Evolutionary conservation across 2,329 filamentous ascomycete genomes (phyloP), one percentile per base, ranked within the genome.

Genomic region (Cordyceps fumosorosea): DNA sequence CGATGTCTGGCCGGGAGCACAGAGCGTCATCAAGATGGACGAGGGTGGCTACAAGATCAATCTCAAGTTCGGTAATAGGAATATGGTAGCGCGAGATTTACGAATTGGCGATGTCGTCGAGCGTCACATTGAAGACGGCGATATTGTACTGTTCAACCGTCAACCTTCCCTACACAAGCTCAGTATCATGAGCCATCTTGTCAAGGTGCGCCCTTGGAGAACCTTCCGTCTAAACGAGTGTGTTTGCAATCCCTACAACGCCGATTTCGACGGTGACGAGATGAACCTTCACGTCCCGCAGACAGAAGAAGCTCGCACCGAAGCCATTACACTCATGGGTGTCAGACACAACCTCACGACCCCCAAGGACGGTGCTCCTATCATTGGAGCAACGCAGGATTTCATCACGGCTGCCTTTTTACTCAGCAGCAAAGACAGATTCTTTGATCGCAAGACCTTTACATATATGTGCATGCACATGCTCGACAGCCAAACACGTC

Each of bases 271-370:
- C 70, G 95, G 95, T 64, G 95, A 99, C 69, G 95, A 99, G 75
- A 99, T 99, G 95, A 99, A 99, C 69, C 77, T 99, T 54, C 95
- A 99, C 76, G 93, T 99, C 18, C 95, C 95, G 2, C 95, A 99
- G 73, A 98, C 95, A 0, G 95, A 99, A 77, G 95, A 99, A 75
- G 93, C 95, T 12, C 85, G 95, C 62, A 91, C 93, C 2, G 95
- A 99, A 75, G 95, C 95, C 0, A 96, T 96, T 69, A 92, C 93
- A 67, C 79, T 99, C 54, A 99, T 99, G 95, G 95, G 95, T 48
- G 93, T 99, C 62, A 96, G 97, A 77, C 87, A 98, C 80, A 99
- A 99, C 73, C 76, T 99, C 63, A 89, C 89, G 3, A 99, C 95
- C 0, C 95, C 95, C 0, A 97, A 97, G 76, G 98, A 98, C 76